Base-by-base conservation (phyloP, 2,329 filamentous ascomycete species). In the Venturia pyrina region DNA sequence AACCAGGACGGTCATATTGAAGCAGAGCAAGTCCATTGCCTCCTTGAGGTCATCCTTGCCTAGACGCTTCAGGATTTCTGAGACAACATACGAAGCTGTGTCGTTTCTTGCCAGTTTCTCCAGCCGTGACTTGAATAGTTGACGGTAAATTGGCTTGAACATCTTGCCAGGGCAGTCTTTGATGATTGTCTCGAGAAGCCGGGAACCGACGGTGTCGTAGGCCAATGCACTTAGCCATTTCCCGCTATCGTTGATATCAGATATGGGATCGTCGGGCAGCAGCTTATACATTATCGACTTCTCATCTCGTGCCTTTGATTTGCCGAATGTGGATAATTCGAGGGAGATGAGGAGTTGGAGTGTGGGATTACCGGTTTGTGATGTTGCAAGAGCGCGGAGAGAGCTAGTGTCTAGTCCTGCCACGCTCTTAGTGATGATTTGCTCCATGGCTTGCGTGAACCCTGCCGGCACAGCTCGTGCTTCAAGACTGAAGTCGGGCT, bases 321-420 rank as follows among this genome's bases (percentile, higher is more conserved):
- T 89, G 63, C 85, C 85, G 69, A 89, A 89, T 67, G 89, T 81
- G 0, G 87, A 84, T 61, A 98, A 84, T 72, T 99, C 95, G 19
- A 99, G 81, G 73, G 93, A 90, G 3, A 99, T 80, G 40, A 99
- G 81, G 1, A 98, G 83, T 74, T 98, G 95, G n/a, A 99, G 82
- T 0, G 92, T 89, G 0, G 95, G 95, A 72, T 96, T 97, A 61
- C 92, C 95, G 0, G 93, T 90, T 5, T 90, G 91, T 72, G 98
- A 93, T 24, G 87, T 92, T 1, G 93, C 91, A 66, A 99, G 81
- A 2, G 95, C 87, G 37, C 91, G 87, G 37, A 98, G 83, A 71
- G 91, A 89, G 3, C 89, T 90, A 1, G 89, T 84, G 73, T 95
- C 91, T 70, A 97, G 83, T 0, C 84, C 85, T 0, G 87, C 82